A percentile compares a stretch with the other conserved stretches of the same genome.
Evolutionary conservation across 2,329 filamentous ascomycete species (phyloP).

Genomic region (Xylariaceae sp.): DNA sequence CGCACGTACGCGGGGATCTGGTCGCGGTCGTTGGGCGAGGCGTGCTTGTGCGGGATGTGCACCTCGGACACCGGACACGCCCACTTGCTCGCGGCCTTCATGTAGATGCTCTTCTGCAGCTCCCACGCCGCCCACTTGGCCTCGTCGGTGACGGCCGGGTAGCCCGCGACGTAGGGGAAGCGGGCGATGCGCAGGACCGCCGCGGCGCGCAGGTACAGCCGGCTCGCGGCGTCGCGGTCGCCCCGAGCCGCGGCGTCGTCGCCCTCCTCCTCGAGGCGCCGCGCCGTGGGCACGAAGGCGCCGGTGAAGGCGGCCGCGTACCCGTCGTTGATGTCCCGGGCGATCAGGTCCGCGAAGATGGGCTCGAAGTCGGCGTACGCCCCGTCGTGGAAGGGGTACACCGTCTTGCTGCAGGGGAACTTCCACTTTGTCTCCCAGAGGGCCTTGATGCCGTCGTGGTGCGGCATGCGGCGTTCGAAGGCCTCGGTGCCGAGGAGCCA

Average conservation of each 20-base stretch:
- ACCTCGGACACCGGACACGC: conserved; percentile 58
- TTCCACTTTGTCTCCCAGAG: conserved; percentile 78
- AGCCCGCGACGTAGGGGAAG: conserved; percentile 55
- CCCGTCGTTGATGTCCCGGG: conserved; percentile 59
- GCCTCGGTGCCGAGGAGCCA: conserved; percentile 42
- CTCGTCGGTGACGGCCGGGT: conserved; percentile 33
- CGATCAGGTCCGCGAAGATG: conserved; percentile 60
- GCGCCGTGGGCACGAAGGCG: conserved; percentile 58
- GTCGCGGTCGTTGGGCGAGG: conserved; percentile 48
- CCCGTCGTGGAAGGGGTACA: conserved; percentile 74
- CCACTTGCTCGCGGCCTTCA: conserved; percentile 52
- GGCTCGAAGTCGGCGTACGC: conserved; percentile 64
- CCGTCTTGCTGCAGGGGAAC: conserved; percentile 55
- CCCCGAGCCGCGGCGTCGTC: conserved; percentile 44
- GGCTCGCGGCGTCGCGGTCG: conserved; percentile 50
- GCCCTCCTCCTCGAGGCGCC: conserved; percentile 49
- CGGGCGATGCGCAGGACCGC: conserved; percentile 70
- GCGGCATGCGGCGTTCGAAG: conserved; percentile 44
- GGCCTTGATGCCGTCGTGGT: conserved; percentile 55
- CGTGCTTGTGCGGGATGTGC: conserved; percentile 51
- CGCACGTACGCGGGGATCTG: conserved; percentile 64
- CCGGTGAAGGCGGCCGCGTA: conserved; percentile 62
- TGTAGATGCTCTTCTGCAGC: conserved; percentile 59
- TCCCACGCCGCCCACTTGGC: conserved; percentile 61
- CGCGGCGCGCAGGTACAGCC: conserved; percentile 65